Base-by-base conservation (phyloP, 345 rosid genomes). In the Eucalyptus cladocalyx region DNA sequence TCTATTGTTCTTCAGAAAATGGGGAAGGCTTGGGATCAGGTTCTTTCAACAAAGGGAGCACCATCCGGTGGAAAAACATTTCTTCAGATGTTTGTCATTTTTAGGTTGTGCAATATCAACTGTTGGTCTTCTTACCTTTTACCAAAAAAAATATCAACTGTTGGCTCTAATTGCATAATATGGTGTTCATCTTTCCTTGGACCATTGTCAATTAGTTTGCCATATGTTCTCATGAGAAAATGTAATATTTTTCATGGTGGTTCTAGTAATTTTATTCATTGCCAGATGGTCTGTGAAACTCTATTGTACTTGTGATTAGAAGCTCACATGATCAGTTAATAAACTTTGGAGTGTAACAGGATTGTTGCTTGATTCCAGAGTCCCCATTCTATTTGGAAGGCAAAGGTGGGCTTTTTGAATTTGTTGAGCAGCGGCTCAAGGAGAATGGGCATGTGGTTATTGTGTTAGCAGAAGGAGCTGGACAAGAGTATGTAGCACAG, bases 351-450 rank as follows among this genome's bases (percentile, higher is more conserved):
- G 90, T 94, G 91, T 81, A 62, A 92, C 95, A 97, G 99, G 99
- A 97, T 94, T 97, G 98, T 91, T 97, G 99, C 97, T 94, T 97
- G 94, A 96, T 97, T 93, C 99, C 99, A 19, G 99, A 97, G 91
- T 97, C 99, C 80, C 97, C 99, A 72, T 97, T 97, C 92, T 96
- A 92, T 89, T 95, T 97, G 91, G 99, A 97, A 94, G 99, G 98
- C 81, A 91, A 91, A 69, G 98, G 94, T 91, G 99, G 99, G 85
- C 98, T 97, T 87, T 96, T 94, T 93, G 97, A 97, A 90, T 97
- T 94, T 92, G 89, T 96, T 24, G 98, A 96, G 89, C 93, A 92
- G 87, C 93, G 95, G 89, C 94, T 97, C 28, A 96, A 95, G 90
- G 99, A 97, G 91, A 95, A 97, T 88, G 92, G 96, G 76, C 99